Base-by-base conservation (phyloP, 2,329 filamentous ascomycete species). In the Aspergillus quadrilineatus region DNA sequence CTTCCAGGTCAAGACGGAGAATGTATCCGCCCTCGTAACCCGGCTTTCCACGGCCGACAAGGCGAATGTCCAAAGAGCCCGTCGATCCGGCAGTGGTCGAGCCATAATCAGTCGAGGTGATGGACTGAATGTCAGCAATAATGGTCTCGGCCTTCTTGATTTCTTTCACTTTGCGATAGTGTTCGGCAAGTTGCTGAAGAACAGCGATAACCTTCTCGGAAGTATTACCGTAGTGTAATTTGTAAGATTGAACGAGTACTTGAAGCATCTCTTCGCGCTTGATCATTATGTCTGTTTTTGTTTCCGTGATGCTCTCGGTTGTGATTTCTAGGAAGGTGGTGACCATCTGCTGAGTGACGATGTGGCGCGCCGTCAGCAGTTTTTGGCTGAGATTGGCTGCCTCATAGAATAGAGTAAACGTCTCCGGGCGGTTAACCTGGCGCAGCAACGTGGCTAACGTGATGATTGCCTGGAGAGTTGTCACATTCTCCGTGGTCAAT, bases 81-180 rank as follows among this genome's bases (percentile, higher is more conserved):
- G 64, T 64, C 4, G 61, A 50, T 3, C 67, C 60, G 6, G 60
- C 56, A 8, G 61, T 60, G 6, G 63, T 59, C 17, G 48, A 59
- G 2, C 59, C 49, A 12, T 66, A 61, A 10, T 58, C 59, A 1
- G 60, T 65, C n/a, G 67, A 67, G 6, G 58, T 60, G 12, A 12
- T 77, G 68, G 59, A 52, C 22, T 60, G 57, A 4, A 74, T 61
- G 1, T 37, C 59, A 8, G 48, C 58, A 42, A 67, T 69, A 4
- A 79, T 65, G 50, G 77, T 73, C 52, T 68, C 62, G 14, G 71
- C 77, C 41, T 77, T 78, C 14, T 78, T 67, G 53, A 78, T 74
- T 60, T 83, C 80, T 6, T 79, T 75, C 50, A 81, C 75, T 1
- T 73, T 67, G 6, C 70, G 67, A 60, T 83, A 83, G 15, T 82